Evolutionary conservation across 805 yeast species (phyloP).

Genomic region (Nematodospora valgi): DNA sequence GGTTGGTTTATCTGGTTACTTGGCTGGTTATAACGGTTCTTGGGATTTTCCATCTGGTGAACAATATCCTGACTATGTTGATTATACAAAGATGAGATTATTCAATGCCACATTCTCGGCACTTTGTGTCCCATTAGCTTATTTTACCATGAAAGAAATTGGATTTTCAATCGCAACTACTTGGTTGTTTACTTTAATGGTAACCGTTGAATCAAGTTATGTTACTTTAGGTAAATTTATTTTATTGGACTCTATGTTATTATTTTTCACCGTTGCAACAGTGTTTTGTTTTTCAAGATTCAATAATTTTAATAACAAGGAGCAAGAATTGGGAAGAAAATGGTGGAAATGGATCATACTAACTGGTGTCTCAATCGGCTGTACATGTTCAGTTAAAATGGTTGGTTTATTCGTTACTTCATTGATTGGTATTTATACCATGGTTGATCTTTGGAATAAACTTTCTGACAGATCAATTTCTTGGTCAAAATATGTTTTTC

Average conservation of each 20-base stretch:
- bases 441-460: slow-evolving; percentile 81
- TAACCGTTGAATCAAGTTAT: slow-evolving; percentile 64
- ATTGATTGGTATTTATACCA: slow-evolving; percentile 84
- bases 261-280: slow-evolving; percentile 78
- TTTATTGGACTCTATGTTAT: slow-evolving; percentile 69
- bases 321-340: slow-evolving; percentile 53
- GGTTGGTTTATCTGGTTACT: slow-evolving; percentile 71
- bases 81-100: slow-evolving; percentile 63
- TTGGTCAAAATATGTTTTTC: slow-evolving; percentile 48
- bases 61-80: slow-evolving; percentile 56
- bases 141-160: slow-evolving; percentile 61
- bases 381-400: slow-evolving; percentile 92
- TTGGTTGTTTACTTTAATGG: slow-evolving; percentile 60
- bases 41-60: slow-evolving; percentile 71
- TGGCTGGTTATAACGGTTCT: slow-evolving; percentile 82
- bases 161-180: slow-evolving; percentile 49
- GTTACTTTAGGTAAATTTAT: slow-evolving; percentile 73
- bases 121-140: slow-evolving; percentile 66
- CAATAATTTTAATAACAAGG: slow-evolving; percentile 52
- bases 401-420: slow-evolving; percentile 91
- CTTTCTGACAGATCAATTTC: slow-evolving; percentile 65
- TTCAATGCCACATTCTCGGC: slow-evolving; percentile 71
- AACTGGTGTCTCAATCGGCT: slow-evolving; percentile 85
- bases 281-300: slow-evolving; percentile 69
- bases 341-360: slow-evolving; percentile 94